Conservation (phyloP, 129 eudicot genomes). For the Flaveria sonorensis region DNA sequence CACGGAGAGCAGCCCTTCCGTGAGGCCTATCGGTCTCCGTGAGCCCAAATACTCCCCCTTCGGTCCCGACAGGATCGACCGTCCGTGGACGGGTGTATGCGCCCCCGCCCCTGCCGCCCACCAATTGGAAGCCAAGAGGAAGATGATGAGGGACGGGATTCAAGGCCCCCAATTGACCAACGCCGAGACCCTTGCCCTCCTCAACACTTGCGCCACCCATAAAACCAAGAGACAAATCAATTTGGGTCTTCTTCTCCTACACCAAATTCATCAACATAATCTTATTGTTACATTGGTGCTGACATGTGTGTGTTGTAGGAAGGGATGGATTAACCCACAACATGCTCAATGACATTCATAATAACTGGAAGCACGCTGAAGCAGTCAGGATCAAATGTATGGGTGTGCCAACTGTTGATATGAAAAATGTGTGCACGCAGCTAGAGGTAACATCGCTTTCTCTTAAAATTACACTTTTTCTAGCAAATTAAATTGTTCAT, state of each 20-base stretch:
- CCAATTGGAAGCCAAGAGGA: conserved; percentile 45
- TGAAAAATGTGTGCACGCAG: conserved; percentile 83
- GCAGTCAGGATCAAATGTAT: conserved; percentile 92
- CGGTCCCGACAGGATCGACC: conserved; percentile 70
- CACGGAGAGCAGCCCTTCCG: conserved; percentile 63
- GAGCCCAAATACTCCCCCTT: conserved; percentile 96
- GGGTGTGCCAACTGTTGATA: conserved; percentile 96
- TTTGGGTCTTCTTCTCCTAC: conserved; percentile 56
- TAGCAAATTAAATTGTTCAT: not conserved
- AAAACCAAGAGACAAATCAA: conserved; percentile 74
- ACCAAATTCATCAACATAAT: not conserved
- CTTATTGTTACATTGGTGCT: too few species aligned
- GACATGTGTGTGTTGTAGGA: conserved; percentile 50
- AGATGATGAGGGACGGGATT: conserved; percentile 45
- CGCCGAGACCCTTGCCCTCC: conserved; percentile 66
- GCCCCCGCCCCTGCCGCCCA: conserved; percentile 50
- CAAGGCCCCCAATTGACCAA: conserved; percentile 62
- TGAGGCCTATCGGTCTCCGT: conserved; percentile 81
- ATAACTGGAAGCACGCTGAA: conserved; percentile 84
- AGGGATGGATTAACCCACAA: conserved; percentile 97
- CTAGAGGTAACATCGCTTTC: conserved; percentile 62
- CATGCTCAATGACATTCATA: conserved; percentile 90
- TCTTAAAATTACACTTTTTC: not conserved
- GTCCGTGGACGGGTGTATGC: conserved; percentile 87
- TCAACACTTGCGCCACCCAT: conserved; percentile 50